Base-by-base conservation (phyloP, 345 rosid species). In the Kandelia obovata region DNA sequence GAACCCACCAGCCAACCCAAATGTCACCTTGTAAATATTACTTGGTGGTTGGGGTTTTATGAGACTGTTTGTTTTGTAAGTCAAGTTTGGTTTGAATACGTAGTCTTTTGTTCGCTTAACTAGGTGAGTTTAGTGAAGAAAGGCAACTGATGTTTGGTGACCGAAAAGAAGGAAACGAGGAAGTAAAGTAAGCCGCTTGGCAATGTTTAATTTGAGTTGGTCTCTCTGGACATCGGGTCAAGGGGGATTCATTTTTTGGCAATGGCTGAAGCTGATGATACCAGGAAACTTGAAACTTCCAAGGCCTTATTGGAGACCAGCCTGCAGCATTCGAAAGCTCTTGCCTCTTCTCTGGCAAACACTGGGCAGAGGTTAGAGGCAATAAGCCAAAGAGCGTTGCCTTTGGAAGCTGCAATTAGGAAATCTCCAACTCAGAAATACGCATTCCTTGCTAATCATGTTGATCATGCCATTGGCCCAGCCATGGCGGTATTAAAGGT, bases 31-130 rank as follows among this genome's bases (percentile, higher is more conserved):
- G 21, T 15, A 43, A 13, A 15, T 2, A 13, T 11, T 43, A 17
- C 31, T 63, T 60, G 83, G 78, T 71, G 64, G 81, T 71, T 78
- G 79, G 51, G 63, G 71, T 53, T 64, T 64, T 58, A 65, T 65
- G 59, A 20, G 31, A 67, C 55, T 21, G 79, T 75, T 73, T 84
- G 82, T 62, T 72, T 78, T 83, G 83, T 71, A 82, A 76, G 85
- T 71, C 80, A 83, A 74, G 92, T 85, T 87, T 85, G 92, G 92
- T 85, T 83, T 80, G 88, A 85, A 81, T 77, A 62, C 69, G 53
- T 27, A 64, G 52, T 76, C 60, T 57, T 60, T 57, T 62, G 69
- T 76, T 71, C 61, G 61, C 75, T 77, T 72, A 28, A 51, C 75
- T 73, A 57, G 85, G 73, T 80, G 61, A 34, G 83, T 87, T 76